Evolutionary conservation across 768 basidiomycete genomes (phyloP).

Genomic region (Suillus placidus): DNA sequence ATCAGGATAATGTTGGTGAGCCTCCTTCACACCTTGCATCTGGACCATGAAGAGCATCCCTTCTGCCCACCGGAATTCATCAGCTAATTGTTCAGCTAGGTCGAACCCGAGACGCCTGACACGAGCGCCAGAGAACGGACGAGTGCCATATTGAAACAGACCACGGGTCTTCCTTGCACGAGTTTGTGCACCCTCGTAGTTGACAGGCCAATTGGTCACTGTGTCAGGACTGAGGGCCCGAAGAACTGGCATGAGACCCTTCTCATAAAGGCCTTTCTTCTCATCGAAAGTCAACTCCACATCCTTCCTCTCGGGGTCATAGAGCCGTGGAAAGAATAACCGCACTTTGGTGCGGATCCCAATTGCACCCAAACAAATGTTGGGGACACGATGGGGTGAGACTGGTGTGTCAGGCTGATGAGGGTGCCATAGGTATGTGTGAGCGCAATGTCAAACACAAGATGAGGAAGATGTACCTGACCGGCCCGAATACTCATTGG

Average conservation of each 20-base stretch:
- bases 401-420: neutral
- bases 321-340: neutral
- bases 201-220: slow-evolving; percentile 6
- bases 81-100: neutral
- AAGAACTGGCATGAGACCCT: neutral
- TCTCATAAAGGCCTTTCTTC: neutral
- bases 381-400: neutral
- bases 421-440: neutral
- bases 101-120: neutral
- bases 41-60: slow-evolving; percentile 1
- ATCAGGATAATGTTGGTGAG: neutral
- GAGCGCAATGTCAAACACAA: neutral
- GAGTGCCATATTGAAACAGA: neutral
- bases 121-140: neutral
- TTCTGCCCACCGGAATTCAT: neutral
- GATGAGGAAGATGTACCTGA: neutral
- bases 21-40: slow-evolving; percentile 3
- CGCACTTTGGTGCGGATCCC: neutral
- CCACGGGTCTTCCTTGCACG: neutral
- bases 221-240: neutral
- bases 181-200: neutral
- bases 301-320: neutral
- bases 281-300: neutral
- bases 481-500: neutral
- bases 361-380: slow-evolving; percentile 2